Percentiles rank a stretch among this genome's conserved stretches.
These are phyloP conservation scores for Solanum piurae DNA, from an alignment of 257 asterid genomes.

Conservation along the genomic window DNA sequence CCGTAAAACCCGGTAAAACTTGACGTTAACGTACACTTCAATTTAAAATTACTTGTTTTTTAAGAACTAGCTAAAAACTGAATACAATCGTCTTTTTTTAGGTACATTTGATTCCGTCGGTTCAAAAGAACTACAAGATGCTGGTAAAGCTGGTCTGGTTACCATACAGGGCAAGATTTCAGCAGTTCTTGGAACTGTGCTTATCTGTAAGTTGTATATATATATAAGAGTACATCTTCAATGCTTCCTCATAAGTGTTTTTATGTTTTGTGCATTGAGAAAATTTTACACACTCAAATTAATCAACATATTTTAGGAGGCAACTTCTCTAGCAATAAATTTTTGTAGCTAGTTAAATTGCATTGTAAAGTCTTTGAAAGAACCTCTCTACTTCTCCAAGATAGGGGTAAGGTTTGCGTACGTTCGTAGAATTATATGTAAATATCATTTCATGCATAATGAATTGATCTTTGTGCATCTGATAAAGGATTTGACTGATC, in stretches of 20 bases:
- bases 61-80: neutral
- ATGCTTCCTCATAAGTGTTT: neutral
- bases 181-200: slow-evolving; percentile 81
- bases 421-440: neutral
- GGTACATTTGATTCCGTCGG: slow-evolving; percentile 81
- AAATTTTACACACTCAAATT: neutral
- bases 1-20: slow-evolving; percentile 53
- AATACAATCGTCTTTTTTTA: slow-evolving; percentile 10
- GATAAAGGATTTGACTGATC: neutral
- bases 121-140: slow-evolving; percentile 80
- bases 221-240: neutral
- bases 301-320: neutral
- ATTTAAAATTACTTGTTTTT: neutral
- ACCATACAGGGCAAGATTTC: slow-evolving; percentile 83
- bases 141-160: slow-evolving; percentile 91
- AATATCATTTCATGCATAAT: neutral
- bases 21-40: neutral
- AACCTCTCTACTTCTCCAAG: neutral
- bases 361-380: neutral
- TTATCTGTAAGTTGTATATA: slow-evolving; percentile 49
- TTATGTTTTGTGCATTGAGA: neutral
- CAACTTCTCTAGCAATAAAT: neutral
- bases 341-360: neutral
- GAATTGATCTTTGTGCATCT: neutral
- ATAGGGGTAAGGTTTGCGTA: neutral